Evolutionary conservation across 208 protist species (phyloP), one percentile per base, ranked within the genome.

Genomic region (Leishmania braziliensis): DNA sequence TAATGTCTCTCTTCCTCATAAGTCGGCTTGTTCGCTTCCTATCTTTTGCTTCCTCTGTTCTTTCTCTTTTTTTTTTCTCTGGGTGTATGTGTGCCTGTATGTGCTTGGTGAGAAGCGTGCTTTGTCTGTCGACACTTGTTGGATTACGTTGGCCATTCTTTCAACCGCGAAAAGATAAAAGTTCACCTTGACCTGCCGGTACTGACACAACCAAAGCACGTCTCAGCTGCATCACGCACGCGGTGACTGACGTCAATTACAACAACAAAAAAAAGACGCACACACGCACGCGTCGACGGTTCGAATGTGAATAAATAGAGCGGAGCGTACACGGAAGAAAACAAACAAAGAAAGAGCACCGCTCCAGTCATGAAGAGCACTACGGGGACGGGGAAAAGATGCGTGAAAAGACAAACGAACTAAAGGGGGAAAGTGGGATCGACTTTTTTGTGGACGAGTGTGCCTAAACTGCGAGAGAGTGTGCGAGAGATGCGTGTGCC

Each of bases 331-430:
- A 56, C 39, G 16, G 20, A 73, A 58, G 46, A 79, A 23, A 79
- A 79, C 51, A 60, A 71, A n/a, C 51, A 79, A 72, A 72, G 23
- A 70, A 60, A 63, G 51, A 16, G 43, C 73, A 46, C 29, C 53
- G 26, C 73, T 48, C 53, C 16, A 51, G n/a, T 18, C 10, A 36
- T 73, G 43, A 73, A 51, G 36, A 54, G n/a, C 46, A 36, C 18
- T 26, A 43, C 14, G n/a, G 71, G n/a, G n/a, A 18, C 5, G 73
- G 51, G 48, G 51, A 77, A 77, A 56, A 29, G 18, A 77, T 65
- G 26, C 51, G 76, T 54, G 18, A 51, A 71, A 48, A 79, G 29
- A 16, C 54, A 77, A 68, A 66, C 26, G 43, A 60, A 58, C 56
- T 6, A 18, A 66, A 66, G 50, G 36, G 50, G 36, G 20, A 23